phyloP scores from a whole-genome alignment of 1,139 yeast genomes.

The Geotrichum europaeum region DNA sequence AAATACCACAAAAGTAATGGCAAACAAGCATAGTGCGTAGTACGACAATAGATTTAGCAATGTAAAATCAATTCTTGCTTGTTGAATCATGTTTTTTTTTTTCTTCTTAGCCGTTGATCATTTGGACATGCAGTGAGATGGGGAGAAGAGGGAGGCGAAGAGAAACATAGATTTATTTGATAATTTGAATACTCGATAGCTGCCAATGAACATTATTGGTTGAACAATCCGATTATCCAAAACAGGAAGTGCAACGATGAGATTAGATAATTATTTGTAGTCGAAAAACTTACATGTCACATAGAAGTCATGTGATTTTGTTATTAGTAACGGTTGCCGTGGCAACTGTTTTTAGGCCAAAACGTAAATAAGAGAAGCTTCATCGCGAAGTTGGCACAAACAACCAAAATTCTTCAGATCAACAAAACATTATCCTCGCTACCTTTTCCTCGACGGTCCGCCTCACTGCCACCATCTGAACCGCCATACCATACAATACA shows the following conservation, averaged over 20 bases:
- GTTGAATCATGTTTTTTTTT: neutral
- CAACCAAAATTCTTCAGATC: neutral
- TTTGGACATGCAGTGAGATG: neutral
- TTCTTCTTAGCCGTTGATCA: neutral
- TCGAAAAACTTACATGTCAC: neutral
- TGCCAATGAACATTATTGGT: neutral
- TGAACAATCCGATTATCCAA: neutral
- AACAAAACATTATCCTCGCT: neutral
- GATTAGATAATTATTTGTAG: constrained; percentile 1
- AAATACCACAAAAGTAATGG: constrained; percentile 61
- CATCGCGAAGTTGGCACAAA: neutral
- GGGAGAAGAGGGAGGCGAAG: constrained; percentile 2
- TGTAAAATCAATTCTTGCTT: constrained; percentile 12
- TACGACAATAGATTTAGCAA: constrained; percentile 26
- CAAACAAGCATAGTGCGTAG: constrained; percentile 40
- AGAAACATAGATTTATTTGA: neutral
- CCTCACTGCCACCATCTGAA: neutral
- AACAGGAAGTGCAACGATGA: constrained; percentile 11
- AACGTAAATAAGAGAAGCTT: neutral
- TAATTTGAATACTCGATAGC: neutral
- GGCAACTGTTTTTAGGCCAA: neutral
- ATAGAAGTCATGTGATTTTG: neutral
- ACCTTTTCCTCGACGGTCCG: neutral
- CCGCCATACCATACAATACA: neutral
- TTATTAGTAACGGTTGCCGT: neutral